Evolutionary conservation across 192 early-diverging fungal genomes (phyloP).

Genomic region (Backusella parvicylindrica): DNA sequence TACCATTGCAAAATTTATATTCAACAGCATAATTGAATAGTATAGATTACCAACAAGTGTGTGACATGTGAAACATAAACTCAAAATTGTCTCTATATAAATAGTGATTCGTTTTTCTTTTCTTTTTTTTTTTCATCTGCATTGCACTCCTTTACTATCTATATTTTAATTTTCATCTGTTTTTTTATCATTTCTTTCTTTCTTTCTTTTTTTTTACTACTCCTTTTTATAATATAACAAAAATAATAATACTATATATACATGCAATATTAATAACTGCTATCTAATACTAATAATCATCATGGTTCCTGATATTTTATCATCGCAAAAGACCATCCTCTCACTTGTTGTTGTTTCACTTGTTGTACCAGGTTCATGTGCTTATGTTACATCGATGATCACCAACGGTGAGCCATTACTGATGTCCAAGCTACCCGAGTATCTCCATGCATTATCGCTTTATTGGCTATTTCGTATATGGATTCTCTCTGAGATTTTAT

Average conservation of each 20-base stretch:
- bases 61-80: background rate
- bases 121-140: background rate
- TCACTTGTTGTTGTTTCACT: background rate
- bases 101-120: conserved; percentile 1
- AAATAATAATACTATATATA: background rate
- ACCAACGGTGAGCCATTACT: background rate
- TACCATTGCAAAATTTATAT: background rate
- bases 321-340: background rate
- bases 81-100: background rate
- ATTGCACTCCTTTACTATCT: background rate
- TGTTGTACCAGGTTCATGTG: background rate
- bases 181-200: background rate
- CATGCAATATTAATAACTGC: background rate
- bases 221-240: background rate
- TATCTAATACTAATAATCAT: background rate
- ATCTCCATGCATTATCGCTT: background rate
- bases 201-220: background rate
- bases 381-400: background rate
- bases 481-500: conserved; percentile 28
- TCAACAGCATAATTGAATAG: background rate
- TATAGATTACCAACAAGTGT: background rate
- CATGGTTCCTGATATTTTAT: background rate
- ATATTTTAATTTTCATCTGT: background rate
- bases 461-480: conserved; percentile 19
- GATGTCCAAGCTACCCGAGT: background rate